Evolutionary conservation across 2,329 filamentous ascomycete species (phyloP), one percentile per base, ranked within the genome.

Genomic region (Fusarium sp.): DNA sequence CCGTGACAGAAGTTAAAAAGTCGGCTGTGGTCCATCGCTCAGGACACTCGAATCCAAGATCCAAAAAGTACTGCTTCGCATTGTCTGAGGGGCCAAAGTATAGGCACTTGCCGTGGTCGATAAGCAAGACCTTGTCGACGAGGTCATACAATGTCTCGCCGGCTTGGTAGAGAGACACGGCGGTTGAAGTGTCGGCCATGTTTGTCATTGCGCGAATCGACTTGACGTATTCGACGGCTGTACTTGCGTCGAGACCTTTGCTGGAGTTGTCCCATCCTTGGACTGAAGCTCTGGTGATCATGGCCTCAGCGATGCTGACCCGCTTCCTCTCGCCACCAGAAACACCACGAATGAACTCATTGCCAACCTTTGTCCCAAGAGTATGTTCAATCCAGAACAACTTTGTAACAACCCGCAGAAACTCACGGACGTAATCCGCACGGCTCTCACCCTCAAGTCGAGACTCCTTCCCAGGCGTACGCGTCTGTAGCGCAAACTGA

Each of bases 1-100:
- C 94, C 9, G 91, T 94, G 77, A 95, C 91, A 2, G 92, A 94
- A 0, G 93, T 95, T 37, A 95, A 83, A 81, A 95, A 96, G 80
- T 96, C 93, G 20, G 85, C 91, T 0, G 91, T 92, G 0, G 92
- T 94, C 87, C 92, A 90, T 16, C 93, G 88, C 24, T 90, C 87
- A 0, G 93, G 92, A 77, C 92, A 94, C 18, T 89, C 85, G 75
- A 94, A 95, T 0, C 93, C 93, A 38, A 95, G 85, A n/a, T 89
- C 83, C 57, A 91, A 82, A 72, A 95, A 95, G 79, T 93, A 95
- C 31, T 86, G 81, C 78, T 89, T 93, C 1, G 93, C 93, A 2
- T 89, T 83, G 6, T 88, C 86, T 0, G 89, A 87, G 0, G 86
- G 86, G 3, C 93, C 93, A 75, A 91, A 95, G 83, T 90, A 95